Evolutionary conservation across 306 rosid genomes (phyloP), one percentile per base, ranked within the genome.

Genomic region (Cicer cuneatum): DNA sequence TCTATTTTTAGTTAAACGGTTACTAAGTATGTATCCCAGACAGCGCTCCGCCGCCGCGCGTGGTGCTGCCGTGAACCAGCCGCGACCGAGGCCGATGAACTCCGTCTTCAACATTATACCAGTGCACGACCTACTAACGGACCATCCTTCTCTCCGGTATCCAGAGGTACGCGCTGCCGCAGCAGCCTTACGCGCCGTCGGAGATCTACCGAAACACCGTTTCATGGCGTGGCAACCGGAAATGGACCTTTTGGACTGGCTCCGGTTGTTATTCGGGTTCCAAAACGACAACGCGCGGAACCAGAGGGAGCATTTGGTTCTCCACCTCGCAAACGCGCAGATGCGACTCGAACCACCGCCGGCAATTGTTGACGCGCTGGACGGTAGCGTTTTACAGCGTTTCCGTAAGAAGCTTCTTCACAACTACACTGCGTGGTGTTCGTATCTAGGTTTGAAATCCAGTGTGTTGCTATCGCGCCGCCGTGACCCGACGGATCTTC

Each of bases 301-400:
- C 85, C 98, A 93, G 80, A 78, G 98, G 73, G 98, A 93, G 81
- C 96, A 93, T 76, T 67, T 93, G 74, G 98, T 93, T 7, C 98
- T 93, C 58, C 98, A 93, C 78, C 84, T 93, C 2, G 94, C 97
- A 7, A 91, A 93, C 84, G 83, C 89, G 37, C 98, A 93, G 91
- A 91, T 93, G 98, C 97, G 94, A 7, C 85, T 91, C 13, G 89
- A 81, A 14, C 89, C 85, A 0, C 73, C 87, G 7, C 96, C 92
- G 0, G 5, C 49, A 4, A 7, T 53, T 10, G 65, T 13, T 1
- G 97, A 93, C 70, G 51, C 59, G 7, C 96, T 93, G n/a, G 85
- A 83, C 35, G 72, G 79, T 11, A 10, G 40, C 5, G 96, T 93
- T 13, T 84, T 93, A 4, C 80, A 76, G 10, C 47, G 74, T 2